These are phyloP conservation scores for Acanthamoeba quina DNA, from an alignment of 208 protist genomes.

Conservation along the genomic window DNA sequence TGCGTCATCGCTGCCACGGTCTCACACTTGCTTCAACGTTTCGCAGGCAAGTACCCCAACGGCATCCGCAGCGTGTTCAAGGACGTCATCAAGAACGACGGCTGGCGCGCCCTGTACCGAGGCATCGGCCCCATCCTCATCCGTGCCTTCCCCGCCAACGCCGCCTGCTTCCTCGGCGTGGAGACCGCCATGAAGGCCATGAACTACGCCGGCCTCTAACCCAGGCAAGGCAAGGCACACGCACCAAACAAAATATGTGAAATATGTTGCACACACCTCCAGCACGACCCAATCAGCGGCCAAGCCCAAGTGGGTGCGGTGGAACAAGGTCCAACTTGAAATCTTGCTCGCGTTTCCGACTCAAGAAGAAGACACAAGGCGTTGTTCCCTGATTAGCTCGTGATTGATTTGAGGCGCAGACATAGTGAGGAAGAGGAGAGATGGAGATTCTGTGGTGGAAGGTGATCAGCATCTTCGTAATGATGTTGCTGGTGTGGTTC, in stretches of 20 bases:
- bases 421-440: background rate
- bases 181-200: slow-evolving; percentile 81
- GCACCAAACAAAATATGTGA: too few relatives aligned
- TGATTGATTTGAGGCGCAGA: background rate
- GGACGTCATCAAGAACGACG: slow-evolving; percentile 82
- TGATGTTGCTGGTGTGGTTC: slow-evolving; percentile 54
- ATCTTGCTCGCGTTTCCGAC: background rate
- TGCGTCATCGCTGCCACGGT: background rate
- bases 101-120: slow-evolving; percentile 76
- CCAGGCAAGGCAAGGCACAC: background rate
- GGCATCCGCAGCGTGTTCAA: slow-evolving; percentile 82
- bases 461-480: slow-evolving; percentile 50
- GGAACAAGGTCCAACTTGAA: background rate
- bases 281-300: background rate
- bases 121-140: slow-evolving; percentile 87
- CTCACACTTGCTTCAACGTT: background rate
- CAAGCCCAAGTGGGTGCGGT: background rate
- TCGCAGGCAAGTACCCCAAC: slow-evolving; percentile 78
- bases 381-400: too few relatives aligned
- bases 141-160: slow-evolving; percentile 90
- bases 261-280: too few relatives aligned
- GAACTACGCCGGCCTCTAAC: slow-evolving; percentile 72
- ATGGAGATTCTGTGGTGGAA: slow-evolving; percentile 65
- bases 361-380: background rate
- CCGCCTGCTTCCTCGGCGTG: slow-evolving; percentile 88